Evolutionary conservation across 345 rosid genomes (phyloP).

Genomic region (Brassica juncea): DNA sequence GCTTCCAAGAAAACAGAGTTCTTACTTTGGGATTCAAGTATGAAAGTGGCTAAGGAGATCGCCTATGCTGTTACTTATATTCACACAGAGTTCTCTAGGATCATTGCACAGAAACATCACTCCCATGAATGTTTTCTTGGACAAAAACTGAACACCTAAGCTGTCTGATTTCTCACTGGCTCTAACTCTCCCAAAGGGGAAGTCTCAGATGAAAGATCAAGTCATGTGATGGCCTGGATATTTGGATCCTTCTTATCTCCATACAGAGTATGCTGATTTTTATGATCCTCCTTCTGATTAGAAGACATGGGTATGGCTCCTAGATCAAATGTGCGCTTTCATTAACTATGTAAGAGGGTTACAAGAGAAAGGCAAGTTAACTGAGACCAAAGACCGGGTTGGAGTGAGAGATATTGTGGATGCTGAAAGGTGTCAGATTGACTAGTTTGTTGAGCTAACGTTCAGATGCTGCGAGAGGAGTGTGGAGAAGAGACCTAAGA

Average conservation of each 20-base stretch:
- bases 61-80: no score
- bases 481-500: neutral
- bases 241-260: neutral
- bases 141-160: no score
- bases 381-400: neutral
- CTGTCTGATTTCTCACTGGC: no score
- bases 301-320: conserved; percentile 5
- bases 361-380: neutral
- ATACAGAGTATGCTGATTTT: neutral
- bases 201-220: neutral
- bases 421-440: neutral
- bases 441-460: neutral
- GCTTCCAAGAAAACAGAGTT: neutral
- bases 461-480: neutral
- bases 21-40: neutral
- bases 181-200: neutral
- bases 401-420: neutral
- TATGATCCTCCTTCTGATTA: neutral
- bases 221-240: neutral
- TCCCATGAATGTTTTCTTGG: neutral
- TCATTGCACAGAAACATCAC: neutral
- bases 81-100: no score
- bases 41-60: no score
- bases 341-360: neutral
- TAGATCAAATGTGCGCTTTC: neutral